Base-by-base conservation (phyloP, 2,329 filamentous ascomycete species). In the Penicillium palitans region DNA sequence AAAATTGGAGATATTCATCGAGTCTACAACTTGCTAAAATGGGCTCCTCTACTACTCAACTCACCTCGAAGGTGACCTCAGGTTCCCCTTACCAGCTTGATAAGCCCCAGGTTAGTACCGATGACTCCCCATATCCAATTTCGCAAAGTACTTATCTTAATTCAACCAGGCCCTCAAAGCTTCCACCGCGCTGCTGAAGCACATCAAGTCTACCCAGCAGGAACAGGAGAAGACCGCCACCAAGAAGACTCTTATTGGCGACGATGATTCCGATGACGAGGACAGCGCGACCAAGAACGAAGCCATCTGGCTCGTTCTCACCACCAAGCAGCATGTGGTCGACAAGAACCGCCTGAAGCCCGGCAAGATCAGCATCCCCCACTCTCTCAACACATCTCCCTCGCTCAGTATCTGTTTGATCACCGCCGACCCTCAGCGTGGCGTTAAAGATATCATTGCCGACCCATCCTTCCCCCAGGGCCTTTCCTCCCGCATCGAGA, bases 361-460 rank as follows among this genome's bases (percentile, higher is more conserved):
- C 29, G 84, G 85, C 74, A 96, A 93, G 78, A 90, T 97, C 69
- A 68, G 81, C 65, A 81, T 96, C 53, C 90, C 91, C 48, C 87
- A 96, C 76, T 82, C 90, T 10, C 83, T 96, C 62, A 87, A 90
- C 77, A 80, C 83, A 63, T 83, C 87, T 64, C 78, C 84, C 57
- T 84, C 83, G 56, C 79, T 87, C 57, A 89, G 87, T 67, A 82
- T 97, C 76, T 97, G 93, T 78, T 81, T 97, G 60, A 96, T 96
- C 75, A 91, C 89, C 56, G 90, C 91, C 67, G 86, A 88, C 66
- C 87, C 87, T 2, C 92, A 96, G 82, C 87, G 92, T 64, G 84
- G 86, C 55, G 96, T 95, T 83, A 98, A 98, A 81, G 89, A 98
- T 76, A 83, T 96, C 46, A 83, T 97, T 63, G 87, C 86, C 52